phyloP scores from a whole-genome alignment of 345 rosid species.

The Euclidium syriacum region DNA sequence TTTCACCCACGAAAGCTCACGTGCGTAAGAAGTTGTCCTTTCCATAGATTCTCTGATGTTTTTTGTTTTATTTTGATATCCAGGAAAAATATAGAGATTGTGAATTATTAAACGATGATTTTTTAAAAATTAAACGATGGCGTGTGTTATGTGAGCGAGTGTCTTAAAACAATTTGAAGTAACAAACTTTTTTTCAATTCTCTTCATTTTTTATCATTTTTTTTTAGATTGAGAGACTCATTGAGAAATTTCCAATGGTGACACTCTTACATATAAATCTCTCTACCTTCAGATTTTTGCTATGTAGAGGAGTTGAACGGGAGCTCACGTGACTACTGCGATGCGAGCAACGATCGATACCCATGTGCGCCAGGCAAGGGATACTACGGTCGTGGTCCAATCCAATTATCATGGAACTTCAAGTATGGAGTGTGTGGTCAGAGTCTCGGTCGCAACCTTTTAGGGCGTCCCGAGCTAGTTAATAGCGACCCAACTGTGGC shows the following conservation, averaged over 20 bases:
- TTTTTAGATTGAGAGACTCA: no score
- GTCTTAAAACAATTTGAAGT: no score
- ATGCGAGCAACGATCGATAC: conserved; percentile 34
- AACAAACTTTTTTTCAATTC: no score
- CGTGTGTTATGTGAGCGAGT: no score
- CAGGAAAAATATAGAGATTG: no score
- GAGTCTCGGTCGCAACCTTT: conserved; percentile 29
- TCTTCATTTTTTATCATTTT: no score
- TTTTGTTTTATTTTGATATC: background rate
- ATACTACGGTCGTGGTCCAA: conserved; percentile 58
- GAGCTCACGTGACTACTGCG: conserved; percentile 42
- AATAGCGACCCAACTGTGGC: conserved; percentile 33
- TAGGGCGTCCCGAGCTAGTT: conserved; percentile 41
- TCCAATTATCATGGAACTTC: conserved; percentile 51
- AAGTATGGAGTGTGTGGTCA: conserved; percentile 50
- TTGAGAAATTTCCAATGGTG: no score
- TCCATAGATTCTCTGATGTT: background rate
- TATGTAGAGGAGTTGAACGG: conserved; percentile 53
- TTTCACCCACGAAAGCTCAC: conserved; percentile 45
- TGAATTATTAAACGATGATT: no score
- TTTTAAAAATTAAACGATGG: no score
- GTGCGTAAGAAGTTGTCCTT: conserved; percentile 36
- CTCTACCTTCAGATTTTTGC: conserved; percentile 48
- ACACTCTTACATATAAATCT: no score
- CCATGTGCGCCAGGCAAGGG: conserved; percentile 46